Evolutionary conservation across 2,329 filamentous ascomycete genomes (phyloP).

Genomic region (Magnaporthiopsis incrustans): DNA sequence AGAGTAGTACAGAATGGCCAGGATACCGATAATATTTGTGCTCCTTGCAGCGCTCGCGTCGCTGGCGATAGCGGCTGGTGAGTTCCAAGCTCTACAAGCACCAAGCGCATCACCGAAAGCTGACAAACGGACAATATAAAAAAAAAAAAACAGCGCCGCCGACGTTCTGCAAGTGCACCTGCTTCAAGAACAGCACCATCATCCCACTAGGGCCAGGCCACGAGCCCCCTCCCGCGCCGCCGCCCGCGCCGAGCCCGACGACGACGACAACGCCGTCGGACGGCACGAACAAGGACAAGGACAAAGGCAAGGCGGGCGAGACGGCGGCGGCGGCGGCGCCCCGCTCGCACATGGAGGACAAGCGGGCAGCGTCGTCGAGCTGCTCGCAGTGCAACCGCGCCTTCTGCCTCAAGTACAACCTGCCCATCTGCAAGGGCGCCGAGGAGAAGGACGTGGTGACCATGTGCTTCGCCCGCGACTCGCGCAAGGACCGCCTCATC

Average conservation of each 20-base stretch:
- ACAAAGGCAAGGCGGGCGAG: background rate
- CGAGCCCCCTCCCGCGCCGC: constrained; percentile 19
- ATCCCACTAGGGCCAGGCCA: constrained; percentile 48
- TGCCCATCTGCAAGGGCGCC: constrained; percentile 56
- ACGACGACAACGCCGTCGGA: constrained; percentile 9
- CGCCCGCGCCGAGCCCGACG: constrained; percentile 16
- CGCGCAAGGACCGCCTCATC: constrained; percentile 58
- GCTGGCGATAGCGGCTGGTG: constrained; percentile 32
- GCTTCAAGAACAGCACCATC: constrained; percentile 62
- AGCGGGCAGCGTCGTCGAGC: constrained; percentile 33
- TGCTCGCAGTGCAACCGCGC: constrained; percentile 58
- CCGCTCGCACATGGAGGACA: constrained; percentile 3
- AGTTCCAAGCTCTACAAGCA: constrained; percentile 12
- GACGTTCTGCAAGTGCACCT: constrained; percentile 63
- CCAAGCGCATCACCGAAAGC: background rate
- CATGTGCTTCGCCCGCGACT: constrained; percentile 59
- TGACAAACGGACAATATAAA: constrained; percentile 5
- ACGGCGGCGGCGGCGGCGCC: background rate
- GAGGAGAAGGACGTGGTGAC: constrained; percentile 55
- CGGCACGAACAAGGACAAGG: background rate
- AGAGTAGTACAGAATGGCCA: constrained; percentile 25
- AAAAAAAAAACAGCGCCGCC: constrained; percentile 40
- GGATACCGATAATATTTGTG: constrained; percentile 28
- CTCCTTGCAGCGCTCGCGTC: constrained; percentile 26
- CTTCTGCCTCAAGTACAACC: constrained; percentile 52